Base-by-base conservation (phyloP, 2,329 filamentous ascomycete genomes). In the Elsinoe australis region DNA sequence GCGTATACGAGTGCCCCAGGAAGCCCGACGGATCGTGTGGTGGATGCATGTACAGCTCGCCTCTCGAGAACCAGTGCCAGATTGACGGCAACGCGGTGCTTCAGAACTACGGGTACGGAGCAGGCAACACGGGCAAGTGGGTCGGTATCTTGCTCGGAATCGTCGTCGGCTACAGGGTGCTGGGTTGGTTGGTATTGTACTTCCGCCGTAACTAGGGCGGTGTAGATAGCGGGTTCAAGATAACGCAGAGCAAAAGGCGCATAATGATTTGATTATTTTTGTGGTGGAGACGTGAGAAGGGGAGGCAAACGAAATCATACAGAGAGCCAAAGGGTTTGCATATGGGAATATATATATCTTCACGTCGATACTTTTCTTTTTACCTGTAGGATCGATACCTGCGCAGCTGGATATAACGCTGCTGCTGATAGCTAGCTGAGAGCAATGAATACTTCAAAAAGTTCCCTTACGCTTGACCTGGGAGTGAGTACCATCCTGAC, bases 91-190 rank as follows among this genome's bases (percentile, higher is more conserved):
- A 73, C 35, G 84, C 74, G 1, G 83, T 94, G 3, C 65, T 94
- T 39, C 67, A 76, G 32, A 68, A 74, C 47, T 92, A 87, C 62
- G 82, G 80, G 0, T 90, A 87, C 63, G 66, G 72, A 6, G 75
- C 74, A 2, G 81, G 78, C 0, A 68, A 74, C 50, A 75, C 74
- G 21, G 82, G 79, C 2, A 75, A 78, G 59, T 85, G 85, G 72
- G 78, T 87, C 15, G 87, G 86, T 0, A 89, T 90, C 56, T 73
- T 90, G 70, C 61, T 94, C 45, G 79, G 72, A 2, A 94, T 94
- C 54, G 82, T 87, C 56, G 68, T 76, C 10, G 87, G 78, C 0
- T 89, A 89, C 67, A 69, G 85, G 44, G 36, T 87, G 4, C 71
- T 87, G 4, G 81, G 79, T 1, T 86, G 79, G 79, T 55, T 77